A percentile compares a stretch with the other conserved stretches of the same genome.
phyloP scores from a whole-genome alignment of 768 basidiomycete species.

The Tricholomella constricta region DNA sequence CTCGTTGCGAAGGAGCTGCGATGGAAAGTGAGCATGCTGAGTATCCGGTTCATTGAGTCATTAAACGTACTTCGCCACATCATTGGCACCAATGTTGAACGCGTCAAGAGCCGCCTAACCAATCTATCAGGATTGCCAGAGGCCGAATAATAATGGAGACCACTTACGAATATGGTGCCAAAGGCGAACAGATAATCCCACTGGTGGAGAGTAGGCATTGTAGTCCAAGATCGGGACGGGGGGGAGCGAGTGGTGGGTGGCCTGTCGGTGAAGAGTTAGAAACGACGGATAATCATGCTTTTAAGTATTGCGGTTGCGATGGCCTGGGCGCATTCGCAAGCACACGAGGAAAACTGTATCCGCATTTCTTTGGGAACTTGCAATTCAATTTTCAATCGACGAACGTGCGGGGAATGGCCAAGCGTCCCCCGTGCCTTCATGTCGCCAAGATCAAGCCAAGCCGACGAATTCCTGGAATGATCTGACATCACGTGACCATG shows the following conservation, averaged over 20 bases:
- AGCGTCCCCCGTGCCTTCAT: background rate
- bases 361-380: background rate
- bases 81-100: conserved; percentile 29
- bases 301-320: background rate
- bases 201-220: conserved; percentile 27
- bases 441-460: too few relatives aligned
- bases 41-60: background rate
- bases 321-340: background rate
- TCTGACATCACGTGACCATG: too few relatives aligned
- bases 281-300: background rate
- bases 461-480: too few relatives aligned
- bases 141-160: background rate
- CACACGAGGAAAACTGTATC: background rate
- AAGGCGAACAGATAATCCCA: conserved; percentile 33
- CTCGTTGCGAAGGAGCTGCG: conserved; percentile 24
- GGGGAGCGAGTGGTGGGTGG: background rate
- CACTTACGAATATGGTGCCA: conserved; percentile 24
- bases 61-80: conserved; percentile 28
- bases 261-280: background rate
- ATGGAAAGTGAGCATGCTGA: background rate
- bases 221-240: conserved; percentile 6
- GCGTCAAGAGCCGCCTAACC: conserved; percentile 17
- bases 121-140: background rate
- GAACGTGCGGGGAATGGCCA: conserved; percentile 7
- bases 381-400: background rate